These are phyloP conservation scores for Sporothrix schenckii DNA, from an alignment of 2,329 filamentous ascomycete genomes.

Conservation along the genomic window DNA sequence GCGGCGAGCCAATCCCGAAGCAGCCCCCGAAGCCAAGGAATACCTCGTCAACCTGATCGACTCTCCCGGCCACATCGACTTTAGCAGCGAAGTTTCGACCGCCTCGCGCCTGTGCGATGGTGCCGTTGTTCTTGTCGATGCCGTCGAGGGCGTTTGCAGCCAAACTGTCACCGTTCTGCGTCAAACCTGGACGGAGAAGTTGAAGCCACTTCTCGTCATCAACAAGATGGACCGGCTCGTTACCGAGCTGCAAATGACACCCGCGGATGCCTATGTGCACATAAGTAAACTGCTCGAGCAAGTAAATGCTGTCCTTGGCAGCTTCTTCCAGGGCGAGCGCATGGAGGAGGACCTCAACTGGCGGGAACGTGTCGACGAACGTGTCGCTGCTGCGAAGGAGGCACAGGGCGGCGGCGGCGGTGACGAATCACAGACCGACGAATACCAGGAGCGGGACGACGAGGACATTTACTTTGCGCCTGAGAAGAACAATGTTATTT, in stretches of 20 bases:
- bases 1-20: conserved; percentile 69
- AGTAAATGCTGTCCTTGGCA: conserved; percentile 94
- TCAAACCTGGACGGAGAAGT: conserved; percentile 92
- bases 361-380: conserved; percentile 89
- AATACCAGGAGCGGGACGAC: conserved; percentile 89
- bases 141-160: conserved; percentile 96
- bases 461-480: conserved; percentile 98
- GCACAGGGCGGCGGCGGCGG: conserved; percentile 59
- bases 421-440: conserved; percentile 56
- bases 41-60: conserved; percentile 98
- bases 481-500: conserved; percentile 98
- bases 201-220: conserved; percentile 91
- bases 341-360: conserved; percentile 99
- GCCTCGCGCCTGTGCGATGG: conserved; percentile 93
- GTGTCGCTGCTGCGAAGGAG: conserved; percentile 64
- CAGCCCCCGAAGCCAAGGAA: conserved; percentile 73
- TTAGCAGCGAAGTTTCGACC: conserved; percentile 96
- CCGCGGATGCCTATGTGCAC: conserved; percentile 85
- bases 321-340: conserved; percentile 95
- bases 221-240: conserved; percentile 98
- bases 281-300: conserved; percentile 88
- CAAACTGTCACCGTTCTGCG: conserved; percentile 96
- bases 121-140: conserved; percentile 90
- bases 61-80: conserved; percentile 97
- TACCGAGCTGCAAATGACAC: conserved; percentile 92